A percentile compares a stretch with the other conserved stretches of the same genome.
Evolutionary conservation across 805 yeast species (phyloP).

Genomic region (Teunomyces panamensis): DNA sequence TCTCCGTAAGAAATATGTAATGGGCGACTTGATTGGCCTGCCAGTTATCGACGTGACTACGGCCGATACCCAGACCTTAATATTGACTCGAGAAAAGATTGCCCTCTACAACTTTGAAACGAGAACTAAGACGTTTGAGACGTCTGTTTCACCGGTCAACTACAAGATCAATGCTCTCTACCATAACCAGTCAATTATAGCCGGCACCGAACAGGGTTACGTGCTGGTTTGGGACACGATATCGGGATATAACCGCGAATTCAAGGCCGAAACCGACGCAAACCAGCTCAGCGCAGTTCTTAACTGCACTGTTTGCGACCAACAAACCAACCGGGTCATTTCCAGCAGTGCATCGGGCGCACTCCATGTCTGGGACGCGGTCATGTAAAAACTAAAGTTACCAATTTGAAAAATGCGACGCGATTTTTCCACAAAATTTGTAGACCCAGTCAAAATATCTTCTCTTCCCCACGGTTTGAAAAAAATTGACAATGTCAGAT

Average conservation of each 20-base stretch:
- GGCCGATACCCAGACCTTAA: neutral
- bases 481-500: neutral
- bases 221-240: conserved; percentile 14
- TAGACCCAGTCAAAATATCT: neutral
- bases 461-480: neutral
- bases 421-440: neutral
- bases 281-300: neutral
- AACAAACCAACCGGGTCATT: conserved; percentile 12
- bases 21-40: neutral
- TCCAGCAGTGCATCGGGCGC: conserved; percentile 18
- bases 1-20: conserved; percentile 12
- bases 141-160: neutral
- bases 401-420: neutral
- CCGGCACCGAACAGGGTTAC: conserved; percentile 18
- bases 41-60: neutral
- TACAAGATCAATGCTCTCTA: conserved; percentile 9
- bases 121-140: neutral
- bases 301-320: conserved; percentile 1
- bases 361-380: conserved; percentile 23
- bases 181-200: conserved; percentile 8
- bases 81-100: neutral
- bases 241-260: neutral
- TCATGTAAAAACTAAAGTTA: conserved; percentile 5
- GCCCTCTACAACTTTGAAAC: neutral
- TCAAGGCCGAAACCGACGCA: neutral